Conservation (phyloP, 2,329 filamentous ascomycete genomes). For the Nothophaeocryptopus gaeumannii region DNA sequence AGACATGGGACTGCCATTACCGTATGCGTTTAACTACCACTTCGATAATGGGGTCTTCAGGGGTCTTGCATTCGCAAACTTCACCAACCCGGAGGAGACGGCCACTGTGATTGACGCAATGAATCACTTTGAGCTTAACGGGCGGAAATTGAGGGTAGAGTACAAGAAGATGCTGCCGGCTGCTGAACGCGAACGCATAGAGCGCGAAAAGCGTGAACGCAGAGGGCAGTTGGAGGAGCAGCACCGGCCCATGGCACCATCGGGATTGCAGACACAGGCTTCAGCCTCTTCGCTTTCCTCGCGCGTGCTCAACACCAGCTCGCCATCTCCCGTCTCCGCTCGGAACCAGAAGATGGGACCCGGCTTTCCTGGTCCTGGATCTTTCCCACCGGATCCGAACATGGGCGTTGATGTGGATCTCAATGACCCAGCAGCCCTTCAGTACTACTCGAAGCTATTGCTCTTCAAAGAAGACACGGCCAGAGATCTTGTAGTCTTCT, state of each 20-base stretch:
- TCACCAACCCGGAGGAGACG: constrained; percentile 92
- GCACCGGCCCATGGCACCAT: constrained; percentile 67
- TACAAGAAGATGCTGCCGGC: constrained; percentile 99
- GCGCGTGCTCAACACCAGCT: constrained; percentile 52
- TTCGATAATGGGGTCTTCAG: constrained; percentile 98
- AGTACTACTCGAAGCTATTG: constrained; percentile 85
- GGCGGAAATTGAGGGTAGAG: constrained; percentile 89
- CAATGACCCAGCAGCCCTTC: constrained; percentile 82
- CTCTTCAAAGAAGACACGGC: constrained; percentile 79
- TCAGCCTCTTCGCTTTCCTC: constrained; percentile 78
- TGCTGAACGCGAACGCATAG: constrained; percentile 90
- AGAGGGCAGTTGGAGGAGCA: constrained; percentile 96
- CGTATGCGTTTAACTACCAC: constrained; percentile 99
- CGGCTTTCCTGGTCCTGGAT: constrained; percentile 30
- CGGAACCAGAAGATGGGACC: constrained; percentile 44
- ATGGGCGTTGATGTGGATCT: constrained; percentile 68
- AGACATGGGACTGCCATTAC: constrained; percentile 85
- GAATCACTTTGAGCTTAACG: constrained; percentile 94
- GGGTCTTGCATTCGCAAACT: constrained; percentile 95
- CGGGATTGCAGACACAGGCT: constrained; percentile 74
- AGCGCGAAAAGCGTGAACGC: constrained; percentile 93
- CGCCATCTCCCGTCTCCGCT: constrained; percentile 66
- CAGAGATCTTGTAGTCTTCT: constrained; percentile 81
- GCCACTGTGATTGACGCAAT: constrained; percentile 86
- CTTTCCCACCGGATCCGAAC: constrained; percentile 19